phyloP scores from a whole-genome alignment of 2,329 filamentous ascomycete species.

The Dothideomycetes sp. region DNA sequence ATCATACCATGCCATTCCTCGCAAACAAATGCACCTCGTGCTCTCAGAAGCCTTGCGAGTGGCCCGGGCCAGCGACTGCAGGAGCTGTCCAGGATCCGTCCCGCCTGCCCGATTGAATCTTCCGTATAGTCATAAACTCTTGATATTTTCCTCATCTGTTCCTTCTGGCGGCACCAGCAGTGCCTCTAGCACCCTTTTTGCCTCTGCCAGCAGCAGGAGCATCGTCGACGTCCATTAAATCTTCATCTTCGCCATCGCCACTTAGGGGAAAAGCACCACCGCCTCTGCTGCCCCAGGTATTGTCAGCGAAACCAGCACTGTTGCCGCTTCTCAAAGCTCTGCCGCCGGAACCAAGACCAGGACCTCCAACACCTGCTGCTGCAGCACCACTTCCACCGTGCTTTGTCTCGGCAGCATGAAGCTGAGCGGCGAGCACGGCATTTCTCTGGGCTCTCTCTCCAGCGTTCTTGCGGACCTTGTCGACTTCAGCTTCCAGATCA shows the following conservation, averaged over 20 bases:
- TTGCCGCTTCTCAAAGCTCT: conserved; percentile 10
- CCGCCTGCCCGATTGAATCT: too few species aligned
- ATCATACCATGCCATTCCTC: too few species aligned
- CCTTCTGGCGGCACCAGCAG: neutral
- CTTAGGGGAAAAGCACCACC: conserved; percentile 11
- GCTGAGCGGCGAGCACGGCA: conserved; percentile 29
- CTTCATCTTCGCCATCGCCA: conserved; percentile 9
- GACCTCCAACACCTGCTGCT: conserved; percentile 14
- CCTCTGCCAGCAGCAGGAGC: conserved; percentile 12
- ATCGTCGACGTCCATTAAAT: conserved; percentile 24
- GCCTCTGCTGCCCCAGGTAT: neutral
- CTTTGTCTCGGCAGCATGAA: conserved; percentile 20
- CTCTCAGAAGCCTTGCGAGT: too few species aligned
- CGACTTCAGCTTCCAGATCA: conserved; percentile 67
- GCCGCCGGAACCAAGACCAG: conserved; percentile 5
- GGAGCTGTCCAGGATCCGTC: too few species aligned
- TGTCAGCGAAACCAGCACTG: neutral
- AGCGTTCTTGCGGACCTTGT: conserved; percentile 44
- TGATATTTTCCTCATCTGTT: too few species aligned
- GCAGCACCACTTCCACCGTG: conserved; percentile 1
- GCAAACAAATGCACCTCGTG: too few species aligned
- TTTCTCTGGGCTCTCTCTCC: conserved; percentile 29
- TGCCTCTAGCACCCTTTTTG: conserved; percentile 8
- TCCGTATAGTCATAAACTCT: too few species aligned
- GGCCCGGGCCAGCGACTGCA: too few species aligned